Percentiles rank a stretch among this genome's conserved stretches.
Evolutionary conservation across 1,284 basidiomycete species (phyloP).

Genomic region (Cerioporus squamosus): DNA sequence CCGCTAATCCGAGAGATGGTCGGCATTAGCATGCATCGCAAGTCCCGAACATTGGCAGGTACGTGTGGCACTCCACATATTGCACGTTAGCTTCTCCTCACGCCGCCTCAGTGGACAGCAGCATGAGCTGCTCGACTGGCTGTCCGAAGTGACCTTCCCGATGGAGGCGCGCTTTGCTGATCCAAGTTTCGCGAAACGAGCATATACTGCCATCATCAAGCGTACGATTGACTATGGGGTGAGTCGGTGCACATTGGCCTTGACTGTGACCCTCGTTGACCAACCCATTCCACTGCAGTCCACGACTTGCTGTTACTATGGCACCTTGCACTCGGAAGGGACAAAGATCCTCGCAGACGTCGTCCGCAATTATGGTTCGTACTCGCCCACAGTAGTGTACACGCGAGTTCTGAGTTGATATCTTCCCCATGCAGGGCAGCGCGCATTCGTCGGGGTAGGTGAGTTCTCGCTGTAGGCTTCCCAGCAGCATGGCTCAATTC

Average conservation of each 20-base stretch:
- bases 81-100: not conserved
- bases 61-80: constrained; percentile 1
- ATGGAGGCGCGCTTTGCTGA: constrained; percentile 86
- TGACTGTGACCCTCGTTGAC: not conserved
- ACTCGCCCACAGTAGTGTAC: not conserved
- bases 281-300: constrained; percentile 54
- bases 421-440: constrained; percentile 64
- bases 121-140: constrained; percentile 91
- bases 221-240: constrained; percentile 81
- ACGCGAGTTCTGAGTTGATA: not conserved
- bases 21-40: constrained; percentile 80
- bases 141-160: constrained; percentile 87
- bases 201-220: constrained; percentile 79
- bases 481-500: not conserved
- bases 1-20: not conserved
- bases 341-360: constrained; percentile 85
- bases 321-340: constrained; percentile 80
- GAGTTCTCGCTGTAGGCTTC: constrained; percentile 6
- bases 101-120: constrained; percentile 65
- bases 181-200: constrained; percentile 66
- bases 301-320: constrained; percentile 94
- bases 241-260: constrained; percentile 34
- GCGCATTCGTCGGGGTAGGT: constrained; percentile 83
- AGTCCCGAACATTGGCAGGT: constrained; percentile 84
- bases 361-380: constrained; percentile 64